A percentile compares a stretch with the other conserved stretches of the same genome.
Conservation (phyloP, 805 yeast species). For the Helenozyma baotianmanensis region DNA sequence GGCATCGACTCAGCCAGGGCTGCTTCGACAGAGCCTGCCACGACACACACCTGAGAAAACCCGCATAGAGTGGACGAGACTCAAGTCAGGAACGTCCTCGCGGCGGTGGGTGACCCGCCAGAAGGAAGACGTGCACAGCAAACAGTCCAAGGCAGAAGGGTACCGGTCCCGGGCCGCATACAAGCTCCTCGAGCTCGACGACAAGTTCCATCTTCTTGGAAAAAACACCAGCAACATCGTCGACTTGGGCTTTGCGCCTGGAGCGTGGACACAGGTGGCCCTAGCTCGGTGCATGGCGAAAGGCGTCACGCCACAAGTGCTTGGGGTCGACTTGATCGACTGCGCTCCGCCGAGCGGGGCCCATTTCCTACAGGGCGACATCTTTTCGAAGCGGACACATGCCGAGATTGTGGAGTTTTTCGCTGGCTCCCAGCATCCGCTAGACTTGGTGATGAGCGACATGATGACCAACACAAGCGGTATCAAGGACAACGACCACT, state of each 20-base stretch:
- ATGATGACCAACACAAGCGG: constrained; percentile 97
- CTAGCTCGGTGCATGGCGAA: constrained; percentile 11
- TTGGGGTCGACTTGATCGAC: constrained; percentile 29
- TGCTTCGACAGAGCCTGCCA: too few species aligned
- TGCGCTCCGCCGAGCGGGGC: constrained; percentile 36
- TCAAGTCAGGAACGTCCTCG: constrained; percentile 16
- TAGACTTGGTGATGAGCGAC: constrained; percentile 53
- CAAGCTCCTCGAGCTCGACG: constrained; percentile 73
- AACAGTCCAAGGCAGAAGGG: constrained; percentile 59
- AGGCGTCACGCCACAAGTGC: constrained; percentile 11
- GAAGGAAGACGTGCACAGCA: constrained; percentile 56
- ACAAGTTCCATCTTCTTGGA: constrained; percentile 54
- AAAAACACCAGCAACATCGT: constrained; percentile 56
- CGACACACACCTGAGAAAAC: too few species aligned
- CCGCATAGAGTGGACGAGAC: too few species aligned
- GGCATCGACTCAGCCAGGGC: too few species aligned
- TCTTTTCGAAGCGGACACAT: constrained; percentile 48
- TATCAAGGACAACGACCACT: constrained; percentile 72
- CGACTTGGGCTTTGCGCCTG: constrained; percentile 57
- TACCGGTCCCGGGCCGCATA: constrained; percentile 87
- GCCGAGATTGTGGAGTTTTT: constrained; percentile 50
- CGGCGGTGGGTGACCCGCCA: constrained; percentile 72
- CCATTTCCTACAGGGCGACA: constrained; percentile 37
- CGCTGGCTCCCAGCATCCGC: background rate
- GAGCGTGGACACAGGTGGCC: constrained; percentile 29